Evolutionary conservation across 2,329 filamentous ascomycete species (phyloP).

Genomic region (Clonostachys byssicola): DNA sequence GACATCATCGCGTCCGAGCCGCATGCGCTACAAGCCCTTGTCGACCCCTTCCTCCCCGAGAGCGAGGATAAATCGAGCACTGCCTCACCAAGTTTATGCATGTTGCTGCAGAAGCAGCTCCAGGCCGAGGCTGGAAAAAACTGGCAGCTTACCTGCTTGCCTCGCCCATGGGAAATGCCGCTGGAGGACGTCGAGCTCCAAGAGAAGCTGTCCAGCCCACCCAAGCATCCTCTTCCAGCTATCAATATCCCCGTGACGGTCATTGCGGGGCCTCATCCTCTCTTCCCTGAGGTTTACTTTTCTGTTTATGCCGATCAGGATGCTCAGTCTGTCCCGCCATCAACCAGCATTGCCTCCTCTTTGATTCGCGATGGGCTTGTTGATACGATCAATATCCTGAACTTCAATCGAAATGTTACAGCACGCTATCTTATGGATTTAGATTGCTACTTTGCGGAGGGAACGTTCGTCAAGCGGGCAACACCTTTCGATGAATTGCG

Average conservation of each 20-base stretch:
- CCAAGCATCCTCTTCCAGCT: slow-evolving; percentile 74
- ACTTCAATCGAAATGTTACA: slow-evolving; percentile 85
- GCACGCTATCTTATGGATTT: slow-evolving; percentile 90
- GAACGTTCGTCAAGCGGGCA: slow-evolving; percentile 89
- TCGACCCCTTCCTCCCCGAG: slow-evolving; percentile 76
- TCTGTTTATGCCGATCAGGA: slow-evolving; percentile 89
- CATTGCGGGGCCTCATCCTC: slow-evolving; percentile 65
- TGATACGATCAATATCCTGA: slow-evolving; percentile 89
- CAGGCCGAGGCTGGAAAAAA: slow-evolving; percentile 68
- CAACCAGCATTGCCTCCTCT: slow-evolving; percentile 71
- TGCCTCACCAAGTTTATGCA: slow-evolving; percentile 66
- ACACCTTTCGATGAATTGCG: slow-evolving; percentile 88
- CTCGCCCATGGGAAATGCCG: slow-evolving; percentile 64
- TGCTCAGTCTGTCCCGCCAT: slow-evolving; percentile 80
- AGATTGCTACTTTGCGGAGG: slow-evolving; percentile 87
- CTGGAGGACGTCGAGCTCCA: slow-evolving; percentile 55
- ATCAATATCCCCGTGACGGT: slow-evolving; percentile 75
- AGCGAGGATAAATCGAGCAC: slow-evolving; percentile 59
- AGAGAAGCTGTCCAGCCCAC: slow-evolving; percentile 52
- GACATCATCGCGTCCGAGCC: slow-evolving; percentile 90
- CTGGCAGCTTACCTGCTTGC: slow-evolving; percentile 70
- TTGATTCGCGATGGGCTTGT: slow-evolving; percentile 80
- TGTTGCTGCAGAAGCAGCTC: slow-evolving; percentile 80
- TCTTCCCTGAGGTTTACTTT: slow-evolving; percentile 92
- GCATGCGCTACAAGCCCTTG: slow-evolving; percentile 77